These are phyloP conservation scores for Monilinia aucupariae DNA, from an alignment of 2,329 filamentous ascomycete species.

Conservation along the genomic window DNA sequence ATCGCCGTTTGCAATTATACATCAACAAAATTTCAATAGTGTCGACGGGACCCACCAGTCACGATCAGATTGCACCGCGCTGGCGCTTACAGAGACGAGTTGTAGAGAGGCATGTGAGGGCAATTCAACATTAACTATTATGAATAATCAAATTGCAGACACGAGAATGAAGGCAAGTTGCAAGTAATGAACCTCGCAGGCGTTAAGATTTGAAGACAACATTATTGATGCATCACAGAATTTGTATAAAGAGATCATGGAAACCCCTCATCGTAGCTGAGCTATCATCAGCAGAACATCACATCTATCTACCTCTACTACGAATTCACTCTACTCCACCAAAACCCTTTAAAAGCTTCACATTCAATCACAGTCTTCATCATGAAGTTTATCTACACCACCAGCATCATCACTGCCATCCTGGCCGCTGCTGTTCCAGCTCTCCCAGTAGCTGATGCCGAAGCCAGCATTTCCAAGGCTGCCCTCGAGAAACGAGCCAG, in stretches of 20 bases:
- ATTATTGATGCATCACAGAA: background rate
- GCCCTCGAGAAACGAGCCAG: background rate
- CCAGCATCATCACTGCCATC: slow-evolving; percentile 11
- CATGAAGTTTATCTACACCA: slow-evolving; percentile 13
- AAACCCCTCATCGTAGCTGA: background rate
- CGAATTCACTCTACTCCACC: background rate
- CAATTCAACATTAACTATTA: background rate
- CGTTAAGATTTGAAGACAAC: background rate
- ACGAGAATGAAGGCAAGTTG: background rate
- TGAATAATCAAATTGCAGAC: slow-evolving; percentile 11
- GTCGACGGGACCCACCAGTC: background rate
- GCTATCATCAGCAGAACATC: background rate
- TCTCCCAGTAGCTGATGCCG: background rate
- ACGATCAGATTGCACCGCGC: background rate
- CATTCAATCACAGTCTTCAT: background rate
- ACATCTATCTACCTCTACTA: background rate
- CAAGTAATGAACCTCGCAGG: background rate
- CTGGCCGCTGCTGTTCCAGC: slow-evolving; percentile 1
- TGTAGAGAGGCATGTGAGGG: background rate
- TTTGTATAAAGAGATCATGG: background rate
- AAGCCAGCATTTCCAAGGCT: background rate
- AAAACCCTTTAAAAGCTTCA: background rate
- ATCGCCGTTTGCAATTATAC: background rate
- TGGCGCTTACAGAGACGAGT: background rate
- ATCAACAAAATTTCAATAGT: no score